Conservation (phyloP, 2,329 filamentous ascomycete species). For the Diaporthe velutina region DNA sequence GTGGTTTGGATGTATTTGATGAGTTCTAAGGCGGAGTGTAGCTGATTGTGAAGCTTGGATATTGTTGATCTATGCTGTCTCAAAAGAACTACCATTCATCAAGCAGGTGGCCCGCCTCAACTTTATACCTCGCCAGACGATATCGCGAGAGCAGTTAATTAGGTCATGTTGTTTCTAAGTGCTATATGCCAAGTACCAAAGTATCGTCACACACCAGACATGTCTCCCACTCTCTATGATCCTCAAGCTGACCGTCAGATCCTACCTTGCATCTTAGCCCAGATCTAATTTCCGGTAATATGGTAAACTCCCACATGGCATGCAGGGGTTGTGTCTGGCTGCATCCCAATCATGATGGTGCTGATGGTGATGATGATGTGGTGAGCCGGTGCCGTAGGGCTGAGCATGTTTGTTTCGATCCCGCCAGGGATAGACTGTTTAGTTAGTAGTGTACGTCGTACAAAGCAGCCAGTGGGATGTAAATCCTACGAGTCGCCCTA, state of each 20-base stretch:
- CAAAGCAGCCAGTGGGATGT: neutral
- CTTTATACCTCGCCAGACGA: neutral
- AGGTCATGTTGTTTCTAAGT: neutral
- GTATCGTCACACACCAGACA: neutral
- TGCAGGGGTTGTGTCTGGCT: neutral
- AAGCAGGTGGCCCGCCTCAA: too few species aligned
- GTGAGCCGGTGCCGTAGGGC: conserved; percentile 9
- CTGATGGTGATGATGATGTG: neutral
- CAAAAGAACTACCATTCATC: neutral
- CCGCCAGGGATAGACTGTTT: neutral
- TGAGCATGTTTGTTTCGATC: neutral
- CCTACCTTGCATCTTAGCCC: conserved; percentile 1
- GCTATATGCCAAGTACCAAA: neutral
- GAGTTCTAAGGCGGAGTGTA: neutral
- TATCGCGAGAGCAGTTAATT: neutral
- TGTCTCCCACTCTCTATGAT: neutral
- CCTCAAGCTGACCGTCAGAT: conserved; percentile 11
- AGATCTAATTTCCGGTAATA: neutral
- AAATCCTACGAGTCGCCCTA: neutral
- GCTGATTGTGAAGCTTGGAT: neutral
- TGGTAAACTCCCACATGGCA: conserved; percentile 13
- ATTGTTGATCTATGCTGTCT: neutral
- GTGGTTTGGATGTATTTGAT: too few species aligned
- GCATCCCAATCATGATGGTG: neutral
- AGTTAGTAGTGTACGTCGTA: neutral